Conservation (phyloP, 2,329 filamentous ascomycete species). For the Aureobasidium zeae region DNA sequence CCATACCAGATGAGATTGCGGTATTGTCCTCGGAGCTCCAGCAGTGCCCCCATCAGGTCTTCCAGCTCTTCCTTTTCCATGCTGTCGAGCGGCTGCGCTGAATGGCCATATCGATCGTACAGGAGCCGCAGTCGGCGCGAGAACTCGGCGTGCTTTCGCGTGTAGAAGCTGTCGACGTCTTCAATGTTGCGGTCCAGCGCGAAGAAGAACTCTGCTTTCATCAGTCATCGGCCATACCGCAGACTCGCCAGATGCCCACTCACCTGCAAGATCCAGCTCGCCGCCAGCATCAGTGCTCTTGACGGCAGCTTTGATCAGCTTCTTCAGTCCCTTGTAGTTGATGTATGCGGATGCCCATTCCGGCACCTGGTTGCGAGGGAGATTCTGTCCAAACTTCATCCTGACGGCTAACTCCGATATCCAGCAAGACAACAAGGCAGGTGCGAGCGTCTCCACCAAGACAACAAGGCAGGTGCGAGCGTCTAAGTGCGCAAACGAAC, state of each 20-base stretch:
- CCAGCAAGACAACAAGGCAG: too few relatives aligned
- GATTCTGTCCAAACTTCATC: conserved; percentile 46
- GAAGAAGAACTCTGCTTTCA: conserved; percentile 77
- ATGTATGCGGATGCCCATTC: conserved; percentile 81
- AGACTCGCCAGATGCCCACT: conserved; percentile 30
- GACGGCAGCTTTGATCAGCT: conserved; percentile 78
- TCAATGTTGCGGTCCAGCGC: conserved; percentile 94
- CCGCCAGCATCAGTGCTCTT: conserved; percentile 57
- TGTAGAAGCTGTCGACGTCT: conserved; percentile 93
- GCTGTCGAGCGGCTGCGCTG: conserved; percentile 57
- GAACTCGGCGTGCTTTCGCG: conserved; percentile 83
- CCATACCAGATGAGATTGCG: conserved; percentile 96
- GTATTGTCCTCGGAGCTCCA: conserved; percentile 79
- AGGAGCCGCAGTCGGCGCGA: conserved; percentile 76
- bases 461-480: not conserved
- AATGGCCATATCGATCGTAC: conserved; percentile 75
- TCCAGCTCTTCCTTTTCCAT: conserved; percentile 84
- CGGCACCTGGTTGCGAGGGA: conserved; percentile 74
- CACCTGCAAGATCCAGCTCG: conserved; percentile 84
- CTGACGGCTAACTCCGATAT: not conserved
- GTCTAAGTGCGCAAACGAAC: conserved; percentile 13
- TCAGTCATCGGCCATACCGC: conserved; percentile 22
- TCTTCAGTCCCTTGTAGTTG: conserved; percentile 88
- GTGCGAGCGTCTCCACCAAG: not conserved
- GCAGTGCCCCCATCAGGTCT: conserved; percentile 79